These are phyloP conservation scores for Lasiodiplodia gonubiensis DNA, from an alignment of 2,329 filamentous ascomycete species.

Conservation along the genomic window DNA sequence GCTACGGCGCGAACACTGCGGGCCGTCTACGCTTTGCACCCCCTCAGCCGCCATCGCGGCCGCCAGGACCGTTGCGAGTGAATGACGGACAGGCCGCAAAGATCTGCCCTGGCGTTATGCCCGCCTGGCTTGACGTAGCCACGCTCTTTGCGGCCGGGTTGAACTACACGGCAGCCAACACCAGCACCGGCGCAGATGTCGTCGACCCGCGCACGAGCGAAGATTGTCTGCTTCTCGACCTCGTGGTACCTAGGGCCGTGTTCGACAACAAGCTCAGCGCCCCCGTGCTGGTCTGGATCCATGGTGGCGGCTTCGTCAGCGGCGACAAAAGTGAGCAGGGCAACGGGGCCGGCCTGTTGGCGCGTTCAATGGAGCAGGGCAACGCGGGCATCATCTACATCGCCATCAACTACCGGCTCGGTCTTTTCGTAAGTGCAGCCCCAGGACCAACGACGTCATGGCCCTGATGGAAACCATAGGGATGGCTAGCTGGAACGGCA, in stretches of 20 bases:
- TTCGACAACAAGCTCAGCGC: background rate
- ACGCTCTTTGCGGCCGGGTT: background rate
- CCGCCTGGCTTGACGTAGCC: background rate
- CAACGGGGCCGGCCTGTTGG: conserved; percentile 4
- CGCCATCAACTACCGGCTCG: conserved; percentile 1
- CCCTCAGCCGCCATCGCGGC: background rate
- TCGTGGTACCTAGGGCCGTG: background rate
- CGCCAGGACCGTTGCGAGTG: background rate
- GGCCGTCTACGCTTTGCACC: background rate
- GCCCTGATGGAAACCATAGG: background rate
- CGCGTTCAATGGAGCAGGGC: background rate
- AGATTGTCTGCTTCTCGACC: conserved; percentile 5
- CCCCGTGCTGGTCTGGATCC: conserved; percentile 2
- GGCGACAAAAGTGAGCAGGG: conserved; percentile 1
- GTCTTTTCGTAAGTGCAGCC: conserved; percentile 1
- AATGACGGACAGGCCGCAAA: background rate
- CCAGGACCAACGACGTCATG: background rate
- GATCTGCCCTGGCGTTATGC: background rate
- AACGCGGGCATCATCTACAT: background rate
- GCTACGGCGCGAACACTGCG: background rate
- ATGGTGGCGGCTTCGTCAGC: conserved; percentile 8
- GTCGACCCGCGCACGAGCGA: conserved; percentile 4
- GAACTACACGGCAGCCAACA: conserved; percentile 1
- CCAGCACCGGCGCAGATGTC: background rate
- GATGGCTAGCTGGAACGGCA: background rate